A percentile compares a stretch with the other conserved stretches of the same genome.
Conservation (phyloP, 2,329 filamentous ascomycete species). For the Colletotrichum trifolii region DNA sequence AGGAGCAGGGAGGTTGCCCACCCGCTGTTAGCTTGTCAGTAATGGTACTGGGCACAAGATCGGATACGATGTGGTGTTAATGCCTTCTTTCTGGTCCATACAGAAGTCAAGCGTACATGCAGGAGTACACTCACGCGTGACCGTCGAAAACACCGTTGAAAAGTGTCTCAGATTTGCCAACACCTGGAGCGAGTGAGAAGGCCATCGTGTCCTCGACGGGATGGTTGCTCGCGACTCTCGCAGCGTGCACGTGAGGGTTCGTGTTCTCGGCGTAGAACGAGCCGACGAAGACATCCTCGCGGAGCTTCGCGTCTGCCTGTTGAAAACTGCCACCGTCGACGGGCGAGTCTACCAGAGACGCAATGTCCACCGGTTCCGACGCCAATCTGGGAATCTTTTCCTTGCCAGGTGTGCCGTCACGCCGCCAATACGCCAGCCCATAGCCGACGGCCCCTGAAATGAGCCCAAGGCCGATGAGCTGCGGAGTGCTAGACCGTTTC, state of each 20-base stretch:
- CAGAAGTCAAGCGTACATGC: no score
- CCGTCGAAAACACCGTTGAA: slow-evolving; percentile 60
- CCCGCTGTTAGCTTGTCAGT: slow-evolving; percentile 44
- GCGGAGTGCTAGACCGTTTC: not conserved
- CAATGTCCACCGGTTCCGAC: slow-evolving; percentile 22
- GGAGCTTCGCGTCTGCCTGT: slow-evolving; percentile 45
- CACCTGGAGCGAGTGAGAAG: slow-evolving; percentile 44
- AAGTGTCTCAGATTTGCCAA: slow-evolving; percentile 42
- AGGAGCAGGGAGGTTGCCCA: slow-evolving; percentile 54
- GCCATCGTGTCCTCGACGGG: slow-evolving; percentile 51
- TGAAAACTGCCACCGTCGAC: slow-evolving; percentile 37
- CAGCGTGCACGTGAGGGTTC: slow-evolving; percentile 45
- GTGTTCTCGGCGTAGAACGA: slow-evolving; percentile 40
- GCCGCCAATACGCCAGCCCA: not conserved
- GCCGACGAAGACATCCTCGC: slow-evolving; percentile 45
- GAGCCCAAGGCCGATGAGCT: not conserved
- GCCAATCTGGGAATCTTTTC: slow-evolving; percentile 17
- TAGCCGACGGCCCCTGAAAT: not conserved
- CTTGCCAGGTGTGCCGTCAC: not conserved
- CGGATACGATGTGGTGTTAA: no score
- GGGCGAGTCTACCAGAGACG: slow-evolving; percentile 15
- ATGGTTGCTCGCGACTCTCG: slow-evolving; percentile 48
- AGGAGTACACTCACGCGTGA: slow-evolving; percentile 53
- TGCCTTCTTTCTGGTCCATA: no score
- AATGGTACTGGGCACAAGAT: not conserved